A percentile compares a stretch with the other conserved stretches of the same genome.
These are phyloP conservation scores for Pseudozyma sp. DNA, from an alignment of 1,284 basidiomycete species.

Conservation along the genomic window DNA sequence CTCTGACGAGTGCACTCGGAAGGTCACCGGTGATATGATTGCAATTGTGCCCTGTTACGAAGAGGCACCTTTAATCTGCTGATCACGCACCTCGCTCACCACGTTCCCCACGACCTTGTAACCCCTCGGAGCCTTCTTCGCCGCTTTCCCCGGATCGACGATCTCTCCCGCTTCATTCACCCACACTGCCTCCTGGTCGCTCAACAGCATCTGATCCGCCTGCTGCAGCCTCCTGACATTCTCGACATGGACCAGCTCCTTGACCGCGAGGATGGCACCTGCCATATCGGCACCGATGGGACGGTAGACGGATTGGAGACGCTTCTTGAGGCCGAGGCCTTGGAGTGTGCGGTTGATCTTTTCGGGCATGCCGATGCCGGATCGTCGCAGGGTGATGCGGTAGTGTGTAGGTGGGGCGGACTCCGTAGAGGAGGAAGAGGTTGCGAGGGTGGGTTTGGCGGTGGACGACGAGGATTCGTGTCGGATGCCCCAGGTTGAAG, in stretches of 20 bases:
- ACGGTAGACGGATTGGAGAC: slow-evolving; percentile 85
- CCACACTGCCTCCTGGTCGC: slow-evolving; percentile 60
- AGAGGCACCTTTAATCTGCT: slow-evolving; percentile 44
- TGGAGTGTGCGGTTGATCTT: slow-evolving; percentile 79
- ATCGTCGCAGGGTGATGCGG: slow-evolving; percentile 84
- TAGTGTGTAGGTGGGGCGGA: slow-evolving; percentile 75
- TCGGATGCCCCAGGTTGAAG: slow-evolving; percentile 42
- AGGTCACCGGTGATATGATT: no score
- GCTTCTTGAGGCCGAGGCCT: slow-evolving; percentile 80
- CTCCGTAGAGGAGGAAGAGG: slow-evolving; percentile 18
- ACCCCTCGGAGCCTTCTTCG: slow-evolving; percentile 64
- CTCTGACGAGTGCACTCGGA: no score
- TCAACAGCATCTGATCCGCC: slow-evolving; percentile 46
- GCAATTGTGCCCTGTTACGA: slow-evolving; percentile 2
- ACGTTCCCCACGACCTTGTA: slow-evolving; percentile 66
- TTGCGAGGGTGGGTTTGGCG: slow-evolving; percentile 23
- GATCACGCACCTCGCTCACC: slow-evolving; percentile 58
- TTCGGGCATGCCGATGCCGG: slow-evolving; percentile 81
- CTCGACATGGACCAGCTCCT: slow-evolving; percentile 86
- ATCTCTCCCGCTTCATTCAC: slow-evolving; percentile 64
- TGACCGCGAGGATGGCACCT: slow-evolving; percentile 83
- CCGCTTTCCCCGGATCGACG: slow-evolving; percentile 62
- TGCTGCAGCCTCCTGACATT: slow-evolving; percentile 74
- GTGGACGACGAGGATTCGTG: slow-evolving; percentile 37
- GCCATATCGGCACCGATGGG: slow-evolving; percentile 78